phyloP scores from a whole-genome alignment of 768 basidiomycete genomes.

The Boletus speciosus region DNA sequence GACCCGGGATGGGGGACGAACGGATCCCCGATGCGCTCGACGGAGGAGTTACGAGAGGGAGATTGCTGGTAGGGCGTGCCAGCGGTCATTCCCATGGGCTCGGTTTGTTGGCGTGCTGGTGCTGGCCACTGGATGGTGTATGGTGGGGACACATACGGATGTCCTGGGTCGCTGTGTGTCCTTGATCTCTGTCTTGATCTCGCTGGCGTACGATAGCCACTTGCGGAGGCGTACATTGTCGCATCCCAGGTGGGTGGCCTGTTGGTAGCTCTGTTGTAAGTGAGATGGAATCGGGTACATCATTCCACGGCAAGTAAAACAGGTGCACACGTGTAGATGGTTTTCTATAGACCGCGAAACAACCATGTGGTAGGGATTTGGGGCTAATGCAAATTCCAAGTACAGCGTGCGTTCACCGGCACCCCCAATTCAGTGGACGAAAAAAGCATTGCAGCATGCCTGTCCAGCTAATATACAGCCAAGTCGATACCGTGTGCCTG shows the following conservation, averaged over 20 bases:
- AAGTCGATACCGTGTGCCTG: slow-evolving; percentile 28
- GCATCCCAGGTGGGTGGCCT: neutral
- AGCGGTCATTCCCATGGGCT: slow-evolving; percentile 5
- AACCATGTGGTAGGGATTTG: neutral
- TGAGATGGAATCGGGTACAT: neutral
- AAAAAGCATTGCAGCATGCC: neutral
- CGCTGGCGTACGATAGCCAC: slow-evolving; percentile 6
- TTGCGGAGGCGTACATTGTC: slow-evolving; percentile 15
- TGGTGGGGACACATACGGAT: slow-evolving; percentile 19
- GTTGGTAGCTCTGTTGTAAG: neutral
- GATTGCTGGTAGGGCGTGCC: slow-evolving; percentile 3
- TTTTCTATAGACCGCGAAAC: neutral
- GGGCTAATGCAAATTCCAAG: neutral
- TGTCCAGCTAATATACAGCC: slow-evolving; percentile 1
- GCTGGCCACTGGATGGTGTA: slow-evolving; percentile 24
- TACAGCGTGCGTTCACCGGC: too few relatives aligned
- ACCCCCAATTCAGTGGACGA: neutral
- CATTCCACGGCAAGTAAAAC: neutral
- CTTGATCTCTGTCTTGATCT: slow-evolving; percentile 11
- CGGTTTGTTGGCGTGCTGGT: slow-evolving; percentile 23
- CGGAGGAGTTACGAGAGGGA: slow-evolving; percentile 22
- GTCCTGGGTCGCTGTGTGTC: slow-evolving; percentile 24
- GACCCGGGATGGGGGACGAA: slow-evolving; percentile 10
- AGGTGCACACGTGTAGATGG: slow-evolving; percentile 5
- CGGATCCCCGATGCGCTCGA: slow-evolving; percentile 16